These are phyloP conservation scores for Acorus calamus DNA, from an alignment of 106 monocot species.

Conservation along the genomic window DNA sequence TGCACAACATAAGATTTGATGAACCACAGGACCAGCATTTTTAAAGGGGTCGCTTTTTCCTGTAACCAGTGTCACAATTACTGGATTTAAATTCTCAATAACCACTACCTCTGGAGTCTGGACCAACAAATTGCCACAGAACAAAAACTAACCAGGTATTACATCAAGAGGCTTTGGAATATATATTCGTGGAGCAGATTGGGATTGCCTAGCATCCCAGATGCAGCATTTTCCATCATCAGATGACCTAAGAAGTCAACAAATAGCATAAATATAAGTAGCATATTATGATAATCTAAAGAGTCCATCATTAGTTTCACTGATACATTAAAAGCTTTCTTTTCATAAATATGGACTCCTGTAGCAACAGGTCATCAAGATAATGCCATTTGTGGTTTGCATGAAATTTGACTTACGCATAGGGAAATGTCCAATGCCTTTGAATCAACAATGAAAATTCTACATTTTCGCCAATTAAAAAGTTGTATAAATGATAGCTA, in stretches of 20 bases:
- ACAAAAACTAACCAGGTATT: slow-evolving; percentile 43
- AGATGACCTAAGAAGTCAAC: slow-evolving; percentile 59
- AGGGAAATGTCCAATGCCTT: no score
- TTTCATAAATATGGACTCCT: no score
- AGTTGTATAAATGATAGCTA: no score
- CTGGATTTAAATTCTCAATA: slow-evolving; percentile 1
- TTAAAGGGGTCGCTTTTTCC: slow-evolving; percentile 61
- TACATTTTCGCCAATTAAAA: no score
- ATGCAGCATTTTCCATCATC: slow-evolving; percentile 99
- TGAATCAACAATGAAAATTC: no score
- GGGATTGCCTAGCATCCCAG: slow-evolving; percentile 91
- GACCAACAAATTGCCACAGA: neutral
- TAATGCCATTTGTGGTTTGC: no score
- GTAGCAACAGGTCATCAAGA: no score
- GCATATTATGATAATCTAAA: no score
- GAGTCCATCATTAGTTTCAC: no score
- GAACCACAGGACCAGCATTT: slow-evolving; percentile 39
- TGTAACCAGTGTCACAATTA: slow-evolving; percentile 26
- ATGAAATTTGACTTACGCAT: no score
- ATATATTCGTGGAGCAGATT: slow-evolving; percentile 57
- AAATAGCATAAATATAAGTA: no score
- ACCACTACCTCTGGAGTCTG: neutral
- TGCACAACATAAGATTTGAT: slow-evolving; percentile 92
- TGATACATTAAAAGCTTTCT: no score
- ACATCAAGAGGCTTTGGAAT: slow-evolving; percentile 72